Evolutionary conservation across 345 rosid genomes (phyloP).

Genomic region (Carallia pectinifolia): DNA sequence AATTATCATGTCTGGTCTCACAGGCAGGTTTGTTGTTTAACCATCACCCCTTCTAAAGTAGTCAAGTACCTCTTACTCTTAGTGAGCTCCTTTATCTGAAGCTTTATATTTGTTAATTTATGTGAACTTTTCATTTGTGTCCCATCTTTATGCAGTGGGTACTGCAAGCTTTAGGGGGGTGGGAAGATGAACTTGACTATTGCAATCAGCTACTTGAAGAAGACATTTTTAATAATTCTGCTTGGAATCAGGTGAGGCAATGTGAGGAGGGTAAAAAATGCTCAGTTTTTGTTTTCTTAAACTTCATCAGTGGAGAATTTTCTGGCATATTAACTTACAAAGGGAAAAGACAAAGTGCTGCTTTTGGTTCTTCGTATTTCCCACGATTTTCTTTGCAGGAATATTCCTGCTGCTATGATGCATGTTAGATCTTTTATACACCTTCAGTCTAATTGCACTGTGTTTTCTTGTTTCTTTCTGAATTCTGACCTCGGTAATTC

Average conservation of each 20-base stretch:
- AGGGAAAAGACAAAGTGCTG: neutral
- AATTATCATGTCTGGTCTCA: slow-evolving; percentile 97
- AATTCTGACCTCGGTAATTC: neutral
- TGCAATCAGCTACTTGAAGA: slow-evolving; percentile 68
- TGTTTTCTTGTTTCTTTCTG: neutral
- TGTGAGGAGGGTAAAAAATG: neutral
- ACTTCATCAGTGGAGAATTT: neutral
- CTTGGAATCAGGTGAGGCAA: slow-evolving; percentile 84
- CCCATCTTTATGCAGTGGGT: slow-evolving; percentile 61
- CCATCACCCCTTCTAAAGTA: neutral
- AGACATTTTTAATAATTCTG: slow-evolving; percentile 87
- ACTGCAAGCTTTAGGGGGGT: slow-evolving; percentile 75
- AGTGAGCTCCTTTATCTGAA: neutral
- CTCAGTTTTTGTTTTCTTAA: neutral
- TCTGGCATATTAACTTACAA: neutral
- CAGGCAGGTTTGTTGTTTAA: slow-evolving; percentile 66
- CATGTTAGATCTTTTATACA: neutral
- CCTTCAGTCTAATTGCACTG: neutral
- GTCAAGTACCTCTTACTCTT: neutral
- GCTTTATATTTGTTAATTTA: neutral
- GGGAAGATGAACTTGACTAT: slow-evolving; percentile 86
- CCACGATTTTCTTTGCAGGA: no score
- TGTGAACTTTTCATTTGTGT: neutral
- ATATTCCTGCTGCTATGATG: neutral
- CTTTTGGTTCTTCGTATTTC: no score